phyloP scores from a whole-genome alignment of 257 asterid genomes.

The Nicotiana benthamiana region DNA sequence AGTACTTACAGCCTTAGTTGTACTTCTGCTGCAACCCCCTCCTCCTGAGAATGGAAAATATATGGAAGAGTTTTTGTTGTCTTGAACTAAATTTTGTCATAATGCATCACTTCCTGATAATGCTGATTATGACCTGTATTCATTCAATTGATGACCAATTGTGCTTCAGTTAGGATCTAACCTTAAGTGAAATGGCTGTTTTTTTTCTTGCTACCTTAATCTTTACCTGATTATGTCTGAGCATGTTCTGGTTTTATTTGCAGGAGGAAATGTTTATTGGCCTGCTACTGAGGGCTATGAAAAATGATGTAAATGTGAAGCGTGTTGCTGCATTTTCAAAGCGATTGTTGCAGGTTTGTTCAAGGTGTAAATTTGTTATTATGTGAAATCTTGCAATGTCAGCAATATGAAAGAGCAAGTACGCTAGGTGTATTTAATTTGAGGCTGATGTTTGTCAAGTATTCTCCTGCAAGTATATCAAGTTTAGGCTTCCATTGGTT shows the following conservation, averaged over 20 bases:
- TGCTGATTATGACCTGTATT: not conserved
- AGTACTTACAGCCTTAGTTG: not conserved
- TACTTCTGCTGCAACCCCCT: not conserved
- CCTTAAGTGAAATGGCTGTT: not conserved
- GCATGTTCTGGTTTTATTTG: conserved; percentile 6
- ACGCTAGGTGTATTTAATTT: not conserved
- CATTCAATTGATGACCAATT: not conserved
- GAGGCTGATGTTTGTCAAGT: not conserved
- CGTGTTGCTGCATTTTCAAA: conserved; percentile 87
- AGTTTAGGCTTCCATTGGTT: not conserved
- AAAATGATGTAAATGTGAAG: conserved; percentile 81
- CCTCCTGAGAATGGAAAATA: not conserved
- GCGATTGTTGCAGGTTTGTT: conserved; percentile 82
- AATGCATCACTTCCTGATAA: not conserved
- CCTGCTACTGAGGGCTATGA: conserved; percentile 76
- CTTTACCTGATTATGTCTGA: not conserved
- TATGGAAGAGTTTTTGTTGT: not conserved
- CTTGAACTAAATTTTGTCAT: not conserved
- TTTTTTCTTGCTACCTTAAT: not conserved
- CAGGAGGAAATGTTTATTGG: conserved; percentile 96
- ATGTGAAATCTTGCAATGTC: not conserved
- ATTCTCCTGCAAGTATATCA: not conserved
- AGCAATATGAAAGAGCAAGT: not conserved
- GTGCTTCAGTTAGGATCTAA: not conserved
- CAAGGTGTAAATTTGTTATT: not conserved